Evolutionary conservation across 257 asterid genomes (phyloP), one percentile per base, ranked within the genome.

Genomic region (Parsonsia alboflavescens): DNA sequence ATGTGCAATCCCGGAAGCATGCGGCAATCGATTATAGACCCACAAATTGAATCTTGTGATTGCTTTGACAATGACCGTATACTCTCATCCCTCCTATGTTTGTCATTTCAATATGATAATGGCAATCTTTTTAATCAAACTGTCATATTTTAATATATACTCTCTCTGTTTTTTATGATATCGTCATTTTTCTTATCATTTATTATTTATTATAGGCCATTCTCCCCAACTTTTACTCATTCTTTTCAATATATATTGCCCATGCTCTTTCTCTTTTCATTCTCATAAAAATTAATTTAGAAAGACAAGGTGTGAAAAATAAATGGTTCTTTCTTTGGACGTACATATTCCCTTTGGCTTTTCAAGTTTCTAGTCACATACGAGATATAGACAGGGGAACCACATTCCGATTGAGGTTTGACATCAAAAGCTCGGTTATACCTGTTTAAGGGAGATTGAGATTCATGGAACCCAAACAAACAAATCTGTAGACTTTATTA

Each of bases 381-480:
- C n/a, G n/a, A 30, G 46, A 50, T 30, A 2, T 17, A 44, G 64
- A 52, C 36, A 17, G 15, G 36, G 10, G 39, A 57, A n/a, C 54
- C 75, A 0, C 7, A 8, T 54, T 71, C 39, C n/a, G 21, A 71
- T 21, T 54, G 53, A 54, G 52, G 11, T 54, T 71, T 36, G 54
- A 41, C n/a, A 42, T 39, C 11, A n/a, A n/a, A 10, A 71, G 30
- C 22, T 54, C 58, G 17, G 39, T 33, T 33, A 33, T n/a, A n/a
- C n/a, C 39, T 33, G 39, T 33, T 33, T 16, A 30, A 21, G 10
- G 48, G 0, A 48, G 58, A 65, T 65, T 65, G 30, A 65, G 70
- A 26, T 73, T 58, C 76, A 73, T 73, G 58, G 76, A 58, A 73
- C 65, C 57, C 8, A 58, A 57, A 48, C 9, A 45, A 6, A 54